Base-by-base conservation (phyloP, 2,329 filamentous ascomycete species). In the Chaetomium strumarium region DNA sequence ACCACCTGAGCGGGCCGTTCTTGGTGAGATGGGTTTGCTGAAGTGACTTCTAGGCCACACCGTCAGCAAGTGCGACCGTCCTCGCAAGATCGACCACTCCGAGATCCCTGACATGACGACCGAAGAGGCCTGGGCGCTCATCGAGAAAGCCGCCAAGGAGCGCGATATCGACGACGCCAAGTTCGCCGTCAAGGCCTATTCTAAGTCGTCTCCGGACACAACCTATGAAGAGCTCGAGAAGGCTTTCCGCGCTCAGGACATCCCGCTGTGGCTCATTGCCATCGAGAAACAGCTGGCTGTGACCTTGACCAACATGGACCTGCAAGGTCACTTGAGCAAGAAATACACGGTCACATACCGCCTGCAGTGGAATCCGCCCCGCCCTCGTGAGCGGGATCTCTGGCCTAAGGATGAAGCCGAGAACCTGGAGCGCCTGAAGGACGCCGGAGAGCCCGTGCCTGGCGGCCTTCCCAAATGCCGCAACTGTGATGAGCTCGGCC, bases 251-350 rank as follows among this genome's bases (percentile, higher is more conserved):
- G 60, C 67, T 1, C 70, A 79, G 39, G 64, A 71, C 0, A 73
- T 86, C 53, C 68, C 68, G 3, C 68, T 86, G 13, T 84, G 76
- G 68, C 69, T 89, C 49, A 84, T 88, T 58, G 81, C 80, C 6
- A 67, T 79, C 6, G 78, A 86, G 71, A 77, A 79, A 58, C 69
- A 77, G 6, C 66, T 86, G 30, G 64, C 74, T 0, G 63, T 69
- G 1, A 80, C 81, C 5, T 77, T 83, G 59, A 86, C 82, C 55
- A 84, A 86, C 67, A 85, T 88, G 80, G 84, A 88, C 58, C 70
- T 88, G 1, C 84, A 88, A 62, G 85, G 85, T 5, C 80, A 85
- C 55, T 70, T 85, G 17, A 77, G 77, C 52, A 83, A 82, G 67
- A 83, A 82, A 64, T 88, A 78, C 60, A 77, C 77, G 1, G 72